A percentile compares a stretch with the other conserved stretches of the same genome.
Conservation (phyloP, 2,329 filamentous ascomycete species). For the Pseudogymnoascus sp. region DNA sequence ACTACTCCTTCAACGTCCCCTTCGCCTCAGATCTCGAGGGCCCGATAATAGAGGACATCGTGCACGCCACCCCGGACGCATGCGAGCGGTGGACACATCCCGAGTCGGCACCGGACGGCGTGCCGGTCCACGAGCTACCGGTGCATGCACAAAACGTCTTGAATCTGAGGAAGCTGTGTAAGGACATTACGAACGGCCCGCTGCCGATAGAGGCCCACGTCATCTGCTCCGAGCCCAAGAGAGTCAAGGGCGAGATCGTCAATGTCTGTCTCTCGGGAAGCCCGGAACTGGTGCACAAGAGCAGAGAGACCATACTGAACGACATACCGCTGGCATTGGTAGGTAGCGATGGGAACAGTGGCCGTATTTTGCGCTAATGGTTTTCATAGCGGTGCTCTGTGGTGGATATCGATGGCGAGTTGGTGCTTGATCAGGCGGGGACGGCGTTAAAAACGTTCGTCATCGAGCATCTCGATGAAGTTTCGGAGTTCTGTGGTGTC, state of each 20-base stretch:
- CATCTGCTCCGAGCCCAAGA: slow-evolving; percentile 71
- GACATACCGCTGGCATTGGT: slow-evolving; percentile 89
- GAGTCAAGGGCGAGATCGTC: slow-evolving; percentile 59
- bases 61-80: slow-evolving; percentile 83
- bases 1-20: slow-evolving; percentile 94
- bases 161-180: slow-evolving; percentile 69
- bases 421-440: slow-evolving; percentile 67
- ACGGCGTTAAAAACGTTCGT: slow-evolving; percentile 66
- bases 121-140: slow-evolving; percentile 82
- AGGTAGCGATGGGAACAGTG: slow-evolving; percentile 34
- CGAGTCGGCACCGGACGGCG: slow-evolving; percentile 73
- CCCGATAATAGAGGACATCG: slow-evolving; percentile 87
- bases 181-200: slow-evolving; percentile 63
- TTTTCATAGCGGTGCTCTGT: slow-evolving; percentile 70
- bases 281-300: slow-evolving; percentile 80
- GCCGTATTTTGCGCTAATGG: slow-evolving; percentile 12
- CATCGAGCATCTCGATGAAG: slow-evolving; percentile 75
- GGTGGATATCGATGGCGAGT: slow-evolving; percentile 84
- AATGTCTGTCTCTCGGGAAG: slow-evolving; percentile 89
- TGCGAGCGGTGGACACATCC: slow-evolving; percentile 91
- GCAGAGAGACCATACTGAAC: slow-evolving; percentile 80
- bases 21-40: slow-evolving; percentile 89
- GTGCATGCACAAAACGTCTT: slow-evolving; percentile 82
- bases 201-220: slow-evolving; percentile 76
- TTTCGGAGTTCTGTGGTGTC: slow-evolving; percentile 82